These are phyloP conservation scores for Amanita exitialis DNA, from an alignment of 768 basidiomycete species.

Conservation along the genomic window DNA sequence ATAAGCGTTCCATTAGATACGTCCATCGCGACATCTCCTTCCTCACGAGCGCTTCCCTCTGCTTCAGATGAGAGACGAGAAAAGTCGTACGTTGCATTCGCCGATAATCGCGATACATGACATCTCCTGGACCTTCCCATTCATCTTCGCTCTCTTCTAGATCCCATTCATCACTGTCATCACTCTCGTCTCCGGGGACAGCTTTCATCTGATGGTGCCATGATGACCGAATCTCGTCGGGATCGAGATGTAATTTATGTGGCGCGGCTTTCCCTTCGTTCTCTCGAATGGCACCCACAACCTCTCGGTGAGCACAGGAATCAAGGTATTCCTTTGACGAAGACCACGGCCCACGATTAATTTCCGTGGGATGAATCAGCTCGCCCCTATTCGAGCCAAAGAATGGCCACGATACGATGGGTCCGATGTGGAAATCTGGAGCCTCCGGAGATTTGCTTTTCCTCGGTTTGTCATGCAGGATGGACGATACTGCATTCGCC, in stretches of 20 bases:
- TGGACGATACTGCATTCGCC: slow-evolving; percentile 15
- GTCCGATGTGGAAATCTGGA: slow-evolving; percentile 52
- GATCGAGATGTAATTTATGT: slow-evolving; percentile 72
- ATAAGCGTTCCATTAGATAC: slow-evolving; percentile 53
- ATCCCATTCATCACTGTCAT: slow-evolving; percentile 73
- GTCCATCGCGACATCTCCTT: slow-evolving; percentile 69
- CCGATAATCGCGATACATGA: slow-evolving; percentile 77
- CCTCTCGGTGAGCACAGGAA: slow-evolving; percentile 65
- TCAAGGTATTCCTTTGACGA: slow-evolving; percentile 48
- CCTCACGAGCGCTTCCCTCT: slow-evolving; percentile 52
- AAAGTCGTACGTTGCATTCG: slow-evolving; percentile 75
- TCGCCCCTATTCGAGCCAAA: slow-evolving; percentile 80
- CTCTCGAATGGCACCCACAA: slow-evolving; percentile 62
- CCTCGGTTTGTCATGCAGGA: slow-evolving; percentile 14
- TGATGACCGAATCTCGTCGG: slow-evolving; percentile 62
- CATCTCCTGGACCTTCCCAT: slow-evolving; percentile 68
- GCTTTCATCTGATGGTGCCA: slow-evolving; percentile 60
- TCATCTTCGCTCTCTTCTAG: slow-evolving; percentile 74
- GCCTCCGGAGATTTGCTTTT: slow-evolving; percentile 10
- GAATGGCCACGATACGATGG: slow-evolving; percentile 87
- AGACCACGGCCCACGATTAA: slow-evolving; percentile 76
- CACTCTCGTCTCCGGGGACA: slow-evolving; percentile 64
- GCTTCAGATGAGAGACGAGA: slow-evolving; percentile 56
- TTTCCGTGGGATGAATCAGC: slow-evolving; percentile 52
- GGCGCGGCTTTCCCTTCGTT: slow-evolving; percentile 70